Evolutionary conservation across 2,329 filamentous ascomycete species (phyloP), one percentile per base, ranked within the genome.

Genomic region (Trichothecium roseum): DNA sequence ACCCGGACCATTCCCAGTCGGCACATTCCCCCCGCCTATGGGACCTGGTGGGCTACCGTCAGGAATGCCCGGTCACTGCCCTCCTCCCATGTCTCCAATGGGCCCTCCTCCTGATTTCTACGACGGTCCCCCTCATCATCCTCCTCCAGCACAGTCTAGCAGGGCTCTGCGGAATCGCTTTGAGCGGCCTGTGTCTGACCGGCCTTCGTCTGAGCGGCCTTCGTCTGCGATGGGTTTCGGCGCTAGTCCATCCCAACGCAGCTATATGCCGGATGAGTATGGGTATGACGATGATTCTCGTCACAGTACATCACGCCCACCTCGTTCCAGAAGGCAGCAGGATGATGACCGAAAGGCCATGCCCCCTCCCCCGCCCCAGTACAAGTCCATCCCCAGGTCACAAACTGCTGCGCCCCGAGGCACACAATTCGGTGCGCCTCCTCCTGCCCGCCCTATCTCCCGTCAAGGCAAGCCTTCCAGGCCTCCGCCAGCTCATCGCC

Each of bases 301-400:
- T 7, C 32, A 37, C 4, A 40, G 65, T 2, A 32, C 52, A 5
- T 59, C 67, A 18, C 63, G 64, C 16, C 43, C 60, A n/a, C 71
- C 69, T 1, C 48, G 56, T 24, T 54, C 54, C 10, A 62, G 53
- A 46, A 64, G 60, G 37, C 48, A 37, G 31, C 16, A 35, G 14
- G 59, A 65, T 1, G 63, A 69, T 2, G 66, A 69, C 35, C 58
- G 63, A 22, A 53, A 47, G 34, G 55, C 57, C 20, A 70, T 72
- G 68, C 69, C 70, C 16, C 68, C 69, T 9, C 68, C 68, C 4
- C 20, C 20, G 6, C 6, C 20, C 10, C 49, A 49, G 2, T 47
- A 40, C 18, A 45, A 56, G 42, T 56, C 56, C 13, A 50, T 55
- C 6, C 30, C 20, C 20, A 24, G 24, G 16, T 34, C 37, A 6